phyloP scores from a whole-genome alignment of 225 moss, liverwort and hornwort species.

The Polytrichum commune region DNA sequence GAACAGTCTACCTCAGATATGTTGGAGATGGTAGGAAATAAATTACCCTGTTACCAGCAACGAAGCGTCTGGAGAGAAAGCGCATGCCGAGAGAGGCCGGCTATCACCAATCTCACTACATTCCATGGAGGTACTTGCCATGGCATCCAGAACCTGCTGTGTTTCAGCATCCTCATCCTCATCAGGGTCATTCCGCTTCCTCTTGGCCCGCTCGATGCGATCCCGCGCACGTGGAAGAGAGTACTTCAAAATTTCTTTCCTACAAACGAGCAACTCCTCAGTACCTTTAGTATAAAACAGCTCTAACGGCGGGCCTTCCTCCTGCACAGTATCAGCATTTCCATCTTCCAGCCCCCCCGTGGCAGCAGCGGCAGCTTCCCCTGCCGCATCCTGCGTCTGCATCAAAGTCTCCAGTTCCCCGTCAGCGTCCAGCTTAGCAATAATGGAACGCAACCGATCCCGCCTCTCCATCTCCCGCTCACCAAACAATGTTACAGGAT shows the following conservation, averaged over 20 bases:
- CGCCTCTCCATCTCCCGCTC: constrained; percentile 99
- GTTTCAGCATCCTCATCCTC: constrained; percentile 78
- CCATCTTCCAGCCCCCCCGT: constrained; percentile 37
- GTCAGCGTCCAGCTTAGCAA: constrained; percentile 94
- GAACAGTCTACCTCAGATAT: no score
- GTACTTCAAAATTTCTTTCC: constrained; percentile 54
- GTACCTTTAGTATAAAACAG: constrained; percentile 84
- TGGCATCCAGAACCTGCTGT: constrained; percentile 58
- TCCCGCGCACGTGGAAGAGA: constrained; percentile 60
- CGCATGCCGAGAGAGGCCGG: constrained; percentile 84
- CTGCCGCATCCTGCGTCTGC: constrained; percentile 66
- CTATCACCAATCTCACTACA: constrained; percentile 96
- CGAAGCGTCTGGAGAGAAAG: constrained; percentile 76
- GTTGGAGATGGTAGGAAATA: not conserved
- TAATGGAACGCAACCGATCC: constrained; percentile 86
- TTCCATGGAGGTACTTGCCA: constrained; percentile 68
- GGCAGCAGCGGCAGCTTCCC: constrained; percentile 19
- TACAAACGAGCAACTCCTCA: constrained; percentile 51
- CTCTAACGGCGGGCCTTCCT: constrained; percentile 60
- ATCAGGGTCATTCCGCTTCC: constrained; percentile 65
- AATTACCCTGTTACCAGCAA: constrained; percentile 75
- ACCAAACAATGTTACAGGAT: constrained; percentile 84
- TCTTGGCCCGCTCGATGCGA: constrained; percentile 53
- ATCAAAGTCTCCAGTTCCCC: constrained; percentile 86
- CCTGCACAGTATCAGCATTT: constrained; percentile 45